Base-by-base conservation (phyloP, 2,329 filamentous ascomycete species). In the Penicillium frequentans region DNA sequence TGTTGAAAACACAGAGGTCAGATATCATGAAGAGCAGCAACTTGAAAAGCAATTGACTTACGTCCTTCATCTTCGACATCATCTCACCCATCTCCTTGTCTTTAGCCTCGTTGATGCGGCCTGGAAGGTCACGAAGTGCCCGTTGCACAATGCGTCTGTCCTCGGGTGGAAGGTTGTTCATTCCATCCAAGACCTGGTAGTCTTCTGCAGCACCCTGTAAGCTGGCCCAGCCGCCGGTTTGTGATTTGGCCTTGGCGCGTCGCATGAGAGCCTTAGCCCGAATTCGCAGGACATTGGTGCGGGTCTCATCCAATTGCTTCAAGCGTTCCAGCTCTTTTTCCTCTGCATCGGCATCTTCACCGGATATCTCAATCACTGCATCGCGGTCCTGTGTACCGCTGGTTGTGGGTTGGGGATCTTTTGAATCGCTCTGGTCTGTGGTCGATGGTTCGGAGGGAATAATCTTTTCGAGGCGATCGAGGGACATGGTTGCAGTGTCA, bases 31-130 rank as follows among this genome's bases (percentile, higher is more conserved):
- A 42, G 19, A 14, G 1, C 27, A 46, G 49, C 27, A 5, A 19
- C 19, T 3, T 13, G 13, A 5, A 16, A 23, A 10, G 10, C 47
- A 53, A 33, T 48, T 3, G 33, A 80, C 84, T 77, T 63, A 86
- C 85, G 65, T 89, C 87, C 72, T 96, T 97, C 67, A 99, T 77
- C 78, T 98, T 97, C 19, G 89, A 90, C 92, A 96, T 96, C 92
- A 98, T 97, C 77, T 99, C 93, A 3, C 84, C 88, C 84, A 95
- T 91, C 76, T 99, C 95, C 65, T 83, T 84, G 69, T 96, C 89
- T 76, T 92, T 91, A 1, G 93, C 92, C 19, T 84, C 84, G 62
- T 93, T 90, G 49, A 91, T 83, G 60, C 83, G 82, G 1, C 82
- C 78, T 1, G 91, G 90, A 39, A 98, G 75, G 23, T 80, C 77